These are phyloP conservation scores for Naganishia cerealis DNA, from an alignment of 1,284 basidiomycete species.

Conservation along the genomic window DNA sequence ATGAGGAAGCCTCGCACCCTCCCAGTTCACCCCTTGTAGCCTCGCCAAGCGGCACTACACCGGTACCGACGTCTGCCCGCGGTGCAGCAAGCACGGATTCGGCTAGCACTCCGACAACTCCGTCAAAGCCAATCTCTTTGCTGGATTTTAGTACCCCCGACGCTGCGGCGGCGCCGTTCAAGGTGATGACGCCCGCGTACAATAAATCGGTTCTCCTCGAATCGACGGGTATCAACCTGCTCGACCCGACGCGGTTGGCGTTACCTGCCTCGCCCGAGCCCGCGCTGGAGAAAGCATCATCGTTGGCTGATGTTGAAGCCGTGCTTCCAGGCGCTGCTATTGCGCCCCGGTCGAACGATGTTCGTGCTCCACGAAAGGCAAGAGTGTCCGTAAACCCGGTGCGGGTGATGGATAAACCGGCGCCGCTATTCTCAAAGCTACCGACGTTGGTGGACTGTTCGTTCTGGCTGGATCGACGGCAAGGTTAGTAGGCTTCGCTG, in stretches of 20 bases:
- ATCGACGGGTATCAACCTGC: conserved; percentile 16
- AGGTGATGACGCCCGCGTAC: conserved; percentile 12
- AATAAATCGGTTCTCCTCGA: neutral
- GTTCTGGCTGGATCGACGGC: conserved; percentile 24
- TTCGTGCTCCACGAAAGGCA: neutral
- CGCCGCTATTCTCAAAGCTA: conserved; percentile 12
- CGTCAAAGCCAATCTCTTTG: neutral
- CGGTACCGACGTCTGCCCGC: neutral
- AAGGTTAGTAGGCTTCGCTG: conserved; percentile 9
- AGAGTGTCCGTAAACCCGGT: conserved; percentile 13
- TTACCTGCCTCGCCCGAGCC: neutral
- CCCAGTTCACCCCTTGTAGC: neutral
- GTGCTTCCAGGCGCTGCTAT: neutral
- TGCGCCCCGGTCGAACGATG: neutral
- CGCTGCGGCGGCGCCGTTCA: neutral
- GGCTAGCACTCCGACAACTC: conserved; percentile 8
- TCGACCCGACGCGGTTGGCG: neutral
- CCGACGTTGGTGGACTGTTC: conserved; percentile 19
- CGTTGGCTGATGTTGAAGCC: neutral
- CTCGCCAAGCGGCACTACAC: neutral
- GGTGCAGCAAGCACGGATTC: neutral
- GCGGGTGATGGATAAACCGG: conserved; percentile 4
- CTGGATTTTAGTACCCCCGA: conserved; percentile 13
- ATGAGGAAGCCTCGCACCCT: neutral
- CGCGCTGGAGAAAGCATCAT: neutral